A percentile compares a stretch with the other conserved stretches of the same genome.
Conservation (phyloP, 495 filamentous ascomycete genomes). For the Trichoderma orchidacearum region DNA sequence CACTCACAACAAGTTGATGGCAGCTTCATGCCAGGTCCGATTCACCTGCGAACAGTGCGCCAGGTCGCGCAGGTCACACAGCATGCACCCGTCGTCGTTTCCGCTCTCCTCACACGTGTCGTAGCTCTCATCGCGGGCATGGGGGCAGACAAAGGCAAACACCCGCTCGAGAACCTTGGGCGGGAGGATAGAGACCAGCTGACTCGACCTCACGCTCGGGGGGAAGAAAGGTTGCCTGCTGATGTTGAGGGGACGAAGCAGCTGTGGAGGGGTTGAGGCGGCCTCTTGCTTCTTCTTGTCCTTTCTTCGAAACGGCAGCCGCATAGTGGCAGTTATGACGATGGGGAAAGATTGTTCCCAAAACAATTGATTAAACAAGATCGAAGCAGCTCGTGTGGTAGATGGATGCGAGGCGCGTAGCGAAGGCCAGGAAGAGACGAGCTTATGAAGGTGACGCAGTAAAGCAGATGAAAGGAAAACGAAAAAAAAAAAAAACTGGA, state of each 20-base stretch:
- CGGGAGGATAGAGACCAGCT: constrained; percentile 36
- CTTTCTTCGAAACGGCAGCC: constrained; percentile 1
- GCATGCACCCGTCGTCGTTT: constrained; percentile 78
- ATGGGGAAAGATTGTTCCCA: background rate
- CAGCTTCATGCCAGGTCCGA: constrained; percentile 52
- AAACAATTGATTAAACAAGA: no score
- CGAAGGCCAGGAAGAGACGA: background rate
- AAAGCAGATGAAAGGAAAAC: background rate
- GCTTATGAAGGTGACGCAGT: no score
- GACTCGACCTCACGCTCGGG: constrained; percentile 10
- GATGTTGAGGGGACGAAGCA: background rate
- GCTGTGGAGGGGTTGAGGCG: background rate
- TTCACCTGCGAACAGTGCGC: constrained; percentile 62
- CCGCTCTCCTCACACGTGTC: constrained; percentile 70
- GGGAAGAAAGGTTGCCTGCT: background rate
- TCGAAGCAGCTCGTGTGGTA: background rate
- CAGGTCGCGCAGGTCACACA: constrained; percentile 89
- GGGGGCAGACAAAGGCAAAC: constrained; percentile 74
- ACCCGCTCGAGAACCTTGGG: constrained; percentile 52
- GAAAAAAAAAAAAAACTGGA: background rate
- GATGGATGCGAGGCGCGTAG: background rate
- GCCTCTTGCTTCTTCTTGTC: constrained; percentile 4
- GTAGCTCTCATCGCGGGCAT: constrained; percentile 62
- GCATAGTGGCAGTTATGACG: background rate
- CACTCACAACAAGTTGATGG: constrained; percentile 47